Evolutionary conservation across 73 alveolate species (phyloP).

Genomic region (Paramecium caudatum): DNA sequence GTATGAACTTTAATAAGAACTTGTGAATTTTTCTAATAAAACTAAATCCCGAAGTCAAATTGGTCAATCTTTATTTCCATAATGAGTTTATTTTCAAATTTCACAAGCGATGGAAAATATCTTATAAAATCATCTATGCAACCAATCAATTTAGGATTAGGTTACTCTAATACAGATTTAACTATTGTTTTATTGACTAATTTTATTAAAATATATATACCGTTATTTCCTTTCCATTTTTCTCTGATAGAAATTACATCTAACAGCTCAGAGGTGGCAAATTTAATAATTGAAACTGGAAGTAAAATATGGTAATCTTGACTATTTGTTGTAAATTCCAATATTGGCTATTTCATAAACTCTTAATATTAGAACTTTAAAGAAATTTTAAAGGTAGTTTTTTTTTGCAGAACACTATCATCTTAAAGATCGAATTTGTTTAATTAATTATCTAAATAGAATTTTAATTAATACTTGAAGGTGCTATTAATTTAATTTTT

Average conservation of each 20-base stretch:
- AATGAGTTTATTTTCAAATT: background rate
- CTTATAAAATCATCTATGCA: background rate
- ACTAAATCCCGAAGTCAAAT: background rate
- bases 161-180: background rate
- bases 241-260: background rate
- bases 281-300: slow-evolving; percentile 26
- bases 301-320: slow-evolving; percentile 4
- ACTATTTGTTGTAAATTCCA: background rate
- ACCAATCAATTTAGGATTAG: background rate
- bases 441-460: background rate
- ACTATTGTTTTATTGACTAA: background rate
- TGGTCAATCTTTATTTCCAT: background rate
- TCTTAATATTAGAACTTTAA: background rate
- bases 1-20: no score
- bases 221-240: slow-evolving; percentile 35
- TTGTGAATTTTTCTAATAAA: background rate
- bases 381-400: background rate
- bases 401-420: background rate
- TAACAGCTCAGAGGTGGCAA: background rate
- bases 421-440: background rate
- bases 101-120: background rate
- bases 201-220: background rate
- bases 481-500: slow-evolving; percentile 1
- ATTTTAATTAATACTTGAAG: background rate
- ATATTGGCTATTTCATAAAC: background rate